Base-by-base conservation (phyloP, 2,329 filamentous ascomycete genomes). In the Clonostachys sp. region DNA sequence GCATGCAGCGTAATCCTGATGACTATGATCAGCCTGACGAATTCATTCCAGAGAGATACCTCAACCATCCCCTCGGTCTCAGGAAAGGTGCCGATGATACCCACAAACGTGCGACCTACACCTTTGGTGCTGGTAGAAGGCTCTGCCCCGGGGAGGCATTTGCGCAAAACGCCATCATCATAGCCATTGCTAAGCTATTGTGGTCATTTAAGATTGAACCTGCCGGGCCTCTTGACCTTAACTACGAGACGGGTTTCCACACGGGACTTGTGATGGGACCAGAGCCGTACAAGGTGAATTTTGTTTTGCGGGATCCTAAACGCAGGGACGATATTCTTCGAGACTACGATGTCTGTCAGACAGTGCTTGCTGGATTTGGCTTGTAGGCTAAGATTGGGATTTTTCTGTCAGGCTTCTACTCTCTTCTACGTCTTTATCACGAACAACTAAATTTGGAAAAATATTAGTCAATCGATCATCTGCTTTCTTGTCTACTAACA, bases 121-220 rank as follows among this genome's bases (percentile, higher is more conserved):
- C 59, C 1, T 77, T 75, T 51, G 73, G 73, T 0, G 66, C 64
- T 14, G 74, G 74, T 1, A 61, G 74, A 12, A 62, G 74, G 6
- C 65, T 73, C 20, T 77, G 74, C 49, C 67, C 67, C 1, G 74
- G 75, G 0, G 68, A 72, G 12, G 67, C 75, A 40, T 65, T 78
- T n/a, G 72, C 72, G 3, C 69, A 74, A 50, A 67, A 68, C 16
- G 71, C 65, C 18, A 53, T 77, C 18, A 56, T 68, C 34, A 40
- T 69, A 3, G 59, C 57, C 6, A 57, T 67, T 20, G 56, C 69
- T 1, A 67, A 70, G 45, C 24, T 72, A 7, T 48, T 80, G 0
- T 81, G 76, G 77, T 71, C 67, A 8, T 39, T 39, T 8, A 39
- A 39, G 36, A 39, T 39, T n/a, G 14, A n/a, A 18, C 36, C 36